A percentile compares a stretch with the other conserved stretches of the same genome.
Conservation (phyloP, 2,329 filamentous ascomycete species). For the Ascochyta pisi region DNA sequence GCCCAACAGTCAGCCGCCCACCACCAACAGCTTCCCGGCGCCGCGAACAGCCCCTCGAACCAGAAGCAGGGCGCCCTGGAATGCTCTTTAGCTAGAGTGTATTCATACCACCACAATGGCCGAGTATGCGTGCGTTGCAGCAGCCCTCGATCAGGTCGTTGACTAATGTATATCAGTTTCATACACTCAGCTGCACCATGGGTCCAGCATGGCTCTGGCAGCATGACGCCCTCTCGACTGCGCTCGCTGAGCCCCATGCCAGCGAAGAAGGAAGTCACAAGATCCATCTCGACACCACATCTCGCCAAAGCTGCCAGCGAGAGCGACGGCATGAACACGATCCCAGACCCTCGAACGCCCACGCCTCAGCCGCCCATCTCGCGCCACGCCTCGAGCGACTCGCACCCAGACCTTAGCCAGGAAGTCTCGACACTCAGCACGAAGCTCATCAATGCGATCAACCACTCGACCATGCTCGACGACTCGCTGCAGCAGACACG, state of each 20-base stretch:
- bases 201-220: constrained; percentile 41
- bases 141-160: not conserved
- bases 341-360: constrained; percentile 62
- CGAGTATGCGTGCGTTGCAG: constrained; percentile 33
- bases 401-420: constrained; percentile 67
- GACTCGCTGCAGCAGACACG: constrained; percentile 83
- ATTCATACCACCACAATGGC: constrained; percentile 26
- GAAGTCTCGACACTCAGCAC: constrained; percentile 92
- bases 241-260: constrained; percentile 46
- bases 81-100: constrained; percentile 15
- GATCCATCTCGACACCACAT: constrained; percentile 48
- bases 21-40: constrained; percentile 8
- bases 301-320: constrained; percentile 41
- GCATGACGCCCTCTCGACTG: constrained; percentile 45
- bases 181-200: constrained; percentile 46
- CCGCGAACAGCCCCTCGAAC: constrained; percentile 7
- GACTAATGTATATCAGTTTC: constrained; percentile 31
- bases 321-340: constrained; percentile 70
- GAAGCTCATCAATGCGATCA: constrained; percentile 96
- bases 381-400: constrained; percentile 55
- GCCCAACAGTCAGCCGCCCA: constrained; percentile 17
- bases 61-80: constrained; percentile 11
- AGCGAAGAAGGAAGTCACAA: constrained; percentile 45
- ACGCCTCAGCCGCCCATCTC: constrained; percentile 45
- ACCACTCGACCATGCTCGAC: constrained; percentile 90